Evolutionary conservation across 495 filamentous ascomycete genomes (phyloP).

Genomic region (Paragyromitra xinjiangensis): DNA sequence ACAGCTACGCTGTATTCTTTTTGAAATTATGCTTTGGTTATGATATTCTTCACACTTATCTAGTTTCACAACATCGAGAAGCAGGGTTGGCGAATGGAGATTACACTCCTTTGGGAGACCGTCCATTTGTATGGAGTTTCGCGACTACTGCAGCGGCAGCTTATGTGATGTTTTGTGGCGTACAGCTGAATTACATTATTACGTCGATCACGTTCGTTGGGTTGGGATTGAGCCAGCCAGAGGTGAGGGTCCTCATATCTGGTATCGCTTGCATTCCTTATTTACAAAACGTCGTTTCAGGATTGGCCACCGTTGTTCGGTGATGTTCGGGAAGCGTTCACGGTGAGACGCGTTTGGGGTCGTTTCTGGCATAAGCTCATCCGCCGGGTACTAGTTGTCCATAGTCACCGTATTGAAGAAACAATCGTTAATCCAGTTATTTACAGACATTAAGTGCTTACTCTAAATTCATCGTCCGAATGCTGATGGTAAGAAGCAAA

Average conservation of each 20-base stretch:
- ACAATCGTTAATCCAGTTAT: background rate
- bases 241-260: slow-evolving; percentile 10
- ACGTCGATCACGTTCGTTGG: slow-evolving; percentile 36
- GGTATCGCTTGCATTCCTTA: background rate
- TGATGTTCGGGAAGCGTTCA: slow-evolving; percentile 29
- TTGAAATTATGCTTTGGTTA: slow-evolving; percentile 36
- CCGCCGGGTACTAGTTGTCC: slow-evolving; percentile 27
- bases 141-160: slow-evolving; percentile 34
- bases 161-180: slow-evolving; percentile 39
- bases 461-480: slow-evolving; percentile 33
- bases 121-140: slow-evolving; percentile 13
- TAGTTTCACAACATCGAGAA: slow-evolving; percentile 20
- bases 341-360: slow-evolving; percentile 45
- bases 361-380: slow-evolving; percentile 48
- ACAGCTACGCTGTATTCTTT: slow-evolving; percentile 19
- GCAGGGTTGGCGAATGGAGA: slow-evolving; percentile 9
- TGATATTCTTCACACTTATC: slow-evolving; percentile 41
- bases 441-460: slow-evolving; percentile 37
- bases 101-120: slow-evolving; percentile 21
- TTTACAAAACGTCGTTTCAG: slow-evolving; percentile 17
- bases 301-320: slow-evolving; percentile 51
- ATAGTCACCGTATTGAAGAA: background rate
- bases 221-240: slow-evolving; percentile 41
- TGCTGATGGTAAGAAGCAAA: slow-evolving; percentile 15
- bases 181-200: slow-evolving; percentile 43